Evolutionary conservation across 371 early-diverging fungal species (phyloP).

Genomic region (Batrachochytrium dendrobatidis): DNA sequence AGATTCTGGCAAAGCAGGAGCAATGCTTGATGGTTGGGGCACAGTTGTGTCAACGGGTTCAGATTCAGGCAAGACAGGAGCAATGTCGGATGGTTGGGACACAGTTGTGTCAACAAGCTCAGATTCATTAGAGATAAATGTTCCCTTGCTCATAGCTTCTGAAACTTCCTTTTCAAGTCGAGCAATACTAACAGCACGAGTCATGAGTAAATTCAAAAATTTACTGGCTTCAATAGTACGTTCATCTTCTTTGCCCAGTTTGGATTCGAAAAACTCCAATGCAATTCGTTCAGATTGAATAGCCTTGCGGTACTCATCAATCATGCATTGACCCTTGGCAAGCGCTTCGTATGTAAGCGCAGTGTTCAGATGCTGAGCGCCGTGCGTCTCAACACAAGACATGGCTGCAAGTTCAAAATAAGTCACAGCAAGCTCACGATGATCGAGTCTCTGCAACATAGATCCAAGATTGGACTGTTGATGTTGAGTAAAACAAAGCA

Average conservation of each 20-base stretch:
- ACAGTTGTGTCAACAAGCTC: too few relatives aligned
- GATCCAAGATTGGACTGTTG: slow-evolving; percentile 71
- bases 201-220: slow-evolving; percentile 13
- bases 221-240: slow-evolving; percentile 64
- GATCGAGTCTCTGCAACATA: slow-evolving; percentile 71
- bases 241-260: slow-evolving; percentile 66
- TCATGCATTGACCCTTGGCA: slow-evolving; percentile 65
- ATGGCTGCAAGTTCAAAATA: slow-evolving; percentile 71
- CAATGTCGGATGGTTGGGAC: too few relatives aligned
- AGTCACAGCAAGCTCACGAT: slow-evolving; percentile 52
- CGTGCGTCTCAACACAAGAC: slow-evolving; percentile 63
- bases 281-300: slow-evolving; percentile 65
- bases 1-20: too few relatives aligned
- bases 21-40: too few relatives aligned
- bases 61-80: too few relatives aligned
- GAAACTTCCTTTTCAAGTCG: not conserved
- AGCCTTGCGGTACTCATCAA: slow-evolving; percentile 71
- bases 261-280: slow-evolving; percentile 55
- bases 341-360: slow-evolving; percentile 63
- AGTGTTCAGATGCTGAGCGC: slow-evolving; percentile 65
- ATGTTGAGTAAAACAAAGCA: not conserved
- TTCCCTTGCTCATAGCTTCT: too few relatives aligned
- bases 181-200: slow-evolving; percentile 18
- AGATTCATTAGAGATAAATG: too few relatives aligned
- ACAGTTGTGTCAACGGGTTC: too few relatives aligned